Evolutionary conservation across 208 protist genomes (phyloP).

Genomic region (Plasmodiophora brassicae): DNA sequence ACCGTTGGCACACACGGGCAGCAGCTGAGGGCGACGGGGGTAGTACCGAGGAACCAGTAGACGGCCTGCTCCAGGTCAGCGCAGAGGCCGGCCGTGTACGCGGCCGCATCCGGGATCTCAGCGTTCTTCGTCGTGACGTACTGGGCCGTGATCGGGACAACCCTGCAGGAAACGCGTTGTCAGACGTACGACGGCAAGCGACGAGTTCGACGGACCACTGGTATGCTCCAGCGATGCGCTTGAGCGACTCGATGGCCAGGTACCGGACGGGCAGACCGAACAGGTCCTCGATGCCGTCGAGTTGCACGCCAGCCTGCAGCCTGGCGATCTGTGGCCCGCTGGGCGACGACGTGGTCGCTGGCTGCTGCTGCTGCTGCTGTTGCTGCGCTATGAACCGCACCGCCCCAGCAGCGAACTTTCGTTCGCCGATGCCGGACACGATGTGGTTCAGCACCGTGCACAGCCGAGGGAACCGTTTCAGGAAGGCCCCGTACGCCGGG

Average conservation of each 20-base stretch:
- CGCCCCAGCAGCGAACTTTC: background rate
- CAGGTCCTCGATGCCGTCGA: background rate
- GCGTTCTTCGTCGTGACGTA: background rate
- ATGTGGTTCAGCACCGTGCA: background rate
- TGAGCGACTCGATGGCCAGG: background rate
- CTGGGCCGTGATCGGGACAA: background rate
- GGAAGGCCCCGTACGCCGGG: background rate
- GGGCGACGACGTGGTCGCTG: background rate
- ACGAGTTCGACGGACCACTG: no score
- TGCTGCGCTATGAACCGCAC: background rate
- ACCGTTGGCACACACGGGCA: background rate
- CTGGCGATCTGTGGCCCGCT: background rate
- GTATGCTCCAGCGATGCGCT: background rate
- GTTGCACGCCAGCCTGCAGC: background rate
- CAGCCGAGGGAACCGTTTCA: background rate
- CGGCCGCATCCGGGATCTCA: background rate
- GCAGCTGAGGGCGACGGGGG: background rate
- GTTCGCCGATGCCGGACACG: background rate
- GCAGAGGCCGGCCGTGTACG: no score
- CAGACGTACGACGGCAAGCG: background rate
- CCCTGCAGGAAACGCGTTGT: background rate
- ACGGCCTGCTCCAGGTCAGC: background rate
- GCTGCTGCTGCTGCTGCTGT: no score
- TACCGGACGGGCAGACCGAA: background rate
- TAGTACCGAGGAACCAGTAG: conserved; percentile 4